Evolutionary conservation across 352 stramenopile genomes (phyloP), one percentile per base, ranked within the genome.

Genomic region (Phytophthora palmivora): DNA sequence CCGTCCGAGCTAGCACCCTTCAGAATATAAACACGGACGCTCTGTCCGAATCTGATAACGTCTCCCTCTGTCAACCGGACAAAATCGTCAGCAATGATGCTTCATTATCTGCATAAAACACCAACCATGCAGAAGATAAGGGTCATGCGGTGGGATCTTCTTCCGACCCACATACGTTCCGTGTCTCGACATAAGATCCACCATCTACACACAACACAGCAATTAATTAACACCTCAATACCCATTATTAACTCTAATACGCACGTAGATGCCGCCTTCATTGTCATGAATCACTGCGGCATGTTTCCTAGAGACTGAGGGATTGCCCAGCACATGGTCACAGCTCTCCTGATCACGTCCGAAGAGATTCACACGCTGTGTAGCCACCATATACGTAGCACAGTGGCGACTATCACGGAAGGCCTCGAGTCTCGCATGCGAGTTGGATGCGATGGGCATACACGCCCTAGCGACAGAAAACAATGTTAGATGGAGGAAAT

Each of bases 111-210:
- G 22, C 2, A 46, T 18, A 2, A 36, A 18, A 18, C n/a, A 6
- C 58, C 4, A 74, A 89, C 82, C 82, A 32, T 94, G 88, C 19
- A 96, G 70, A 33, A 96, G 47, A 51, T 76, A 91, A 19, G 88
- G 88, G 53, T 96, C 88, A 22, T 96, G 88, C 0, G 88, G 88
- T 6, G 88, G 86, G 30, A 96, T 79, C 70, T 96, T 94, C 55
- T 89, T 93, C 18, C 82, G 76, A 3, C 78, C 79, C 18, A 96
- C 84, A 45, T 89, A 95, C 38, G 88, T 96, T 16, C 88, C 88
- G 46, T 96, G 88, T 8, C 88, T 84, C 18, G 88, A 96, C 88
- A 96, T 96, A 12, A 96, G 63, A 44, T 96, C 88, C 49, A 94
- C 87, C 41, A 96, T 76, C 88, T 96, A 70, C 46, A 34, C 36